phyloP scores from a whole-genome alignment of 2,329 filamentous ascomycete genomes.

The Sclerotinia trifoliorum region DNA sequence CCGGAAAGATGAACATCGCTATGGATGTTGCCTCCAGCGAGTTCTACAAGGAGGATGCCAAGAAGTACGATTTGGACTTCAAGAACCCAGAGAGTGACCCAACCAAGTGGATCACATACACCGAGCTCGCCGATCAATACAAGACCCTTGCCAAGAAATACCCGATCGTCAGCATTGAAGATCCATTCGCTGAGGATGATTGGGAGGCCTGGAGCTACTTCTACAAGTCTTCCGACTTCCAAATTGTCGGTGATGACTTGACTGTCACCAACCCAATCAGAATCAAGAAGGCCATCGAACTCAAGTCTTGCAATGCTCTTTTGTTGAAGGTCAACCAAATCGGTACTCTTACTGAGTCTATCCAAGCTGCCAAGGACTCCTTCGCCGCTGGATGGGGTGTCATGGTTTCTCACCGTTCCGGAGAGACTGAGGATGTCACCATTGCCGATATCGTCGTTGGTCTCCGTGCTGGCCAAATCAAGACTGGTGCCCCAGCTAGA shows the following conservation, averaged over 20 bases:
- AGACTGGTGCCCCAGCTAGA: slow-evolving; percentile 93
- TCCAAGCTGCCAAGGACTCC: slow-evolving; percentile 98
- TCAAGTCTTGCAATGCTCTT: slow-evolving; percentile 97
- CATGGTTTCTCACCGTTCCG: slow-evolving; percentile 99
- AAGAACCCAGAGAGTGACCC: slow-evolving; percentile 98
- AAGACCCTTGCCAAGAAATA: slow-evolving; percentile 86
- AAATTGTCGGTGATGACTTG: slow-evolving; percentile 97
- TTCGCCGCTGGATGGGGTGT: slow-evolving; percentile 96
- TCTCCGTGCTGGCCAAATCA: slow-evolving; percentile 96
- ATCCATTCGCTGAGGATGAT: slow-evolving; percentile 99
- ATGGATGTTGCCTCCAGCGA: slow-evolving; percentile 99
- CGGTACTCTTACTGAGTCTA: slow-evolving; percentile 96
- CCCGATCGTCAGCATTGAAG: slow-evolving; percentile 97
- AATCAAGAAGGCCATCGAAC: slow-evolving; percentile 99
- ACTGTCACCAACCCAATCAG: slow-evolving; percentile 98
- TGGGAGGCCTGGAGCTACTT: slow-evolving; percentile 99
- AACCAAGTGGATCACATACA: slow-evolving; percentile 97
- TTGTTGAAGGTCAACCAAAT: slow-evolving; percentile 99
- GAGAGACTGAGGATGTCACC: slow-evolving; percentile 99
- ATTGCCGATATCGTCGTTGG: slow-evolving; percentile 98
- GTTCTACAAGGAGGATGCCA: slow-evolving; percentile 96
- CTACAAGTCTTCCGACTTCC: slow-evolving; percentile 98
- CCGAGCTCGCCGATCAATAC: slow-evolving; percentile 93
- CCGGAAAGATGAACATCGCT: slow-evolving; percentile 93
- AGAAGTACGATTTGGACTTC: slow-evolving; percentile 99